Percentiles rank a stretch among this genome's conserved stretches.
phyloP scores from a whole-genome alignment of 2,329 filamentous ascomycete species.

The Diaporthe sp. region DNA sequence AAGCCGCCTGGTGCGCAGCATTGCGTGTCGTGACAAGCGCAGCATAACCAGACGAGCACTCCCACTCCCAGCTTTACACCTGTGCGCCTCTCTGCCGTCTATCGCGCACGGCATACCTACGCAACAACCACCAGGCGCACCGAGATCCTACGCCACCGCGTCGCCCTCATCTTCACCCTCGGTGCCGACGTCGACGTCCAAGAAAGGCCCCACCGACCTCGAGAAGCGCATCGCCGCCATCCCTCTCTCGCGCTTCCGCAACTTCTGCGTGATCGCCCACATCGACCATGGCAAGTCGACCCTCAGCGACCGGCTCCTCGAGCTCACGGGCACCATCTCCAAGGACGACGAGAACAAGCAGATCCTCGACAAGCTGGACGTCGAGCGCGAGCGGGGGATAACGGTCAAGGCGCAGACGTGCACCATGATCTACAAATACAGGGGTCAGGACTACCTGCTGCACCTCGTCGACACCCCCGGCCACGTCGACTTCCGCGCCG shows the following conservation, averaged over 20 bases:
- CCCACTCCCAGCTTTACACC: not conserved
- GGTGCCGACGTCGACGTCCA: not conserved
- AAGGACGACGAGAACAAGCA: slow-evolving; percentile 88
- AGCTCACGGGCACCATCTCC: slow-evolving; percentile 92
- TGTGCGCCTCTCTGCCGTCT: not conserved
- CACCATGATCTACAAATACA: slow-evolving; percentile 93
- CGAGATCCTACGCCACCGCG: slow-evolving; percentile 31
- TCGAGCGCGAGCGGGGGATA: slow-evolving; percentile 94
- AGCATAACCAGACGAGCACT: not conserved
- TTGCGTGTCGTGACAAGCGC: slow-evolving; percentile 30
- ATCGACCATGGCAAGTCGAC: slow-evolving; percentile 99
- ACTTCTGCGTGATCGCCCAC: slow-evolving; percentile 99
- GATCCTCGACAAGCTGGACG: slow-evolving; percentile 95
- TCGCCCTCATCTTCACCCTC: not conserved
- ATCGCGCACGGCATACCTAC: not conserved
- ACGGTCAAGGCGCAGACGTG: slow-evolving; percentile 99
- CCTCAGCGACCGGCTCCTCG: slow-evolving; percentile 89
- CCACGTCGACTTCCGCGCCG: slow-evolving; percentile 96
- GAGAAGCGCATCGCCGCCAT: slow-evolving; percentile 76
- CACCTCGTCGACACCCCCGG: slow-evolving; percentile 97
- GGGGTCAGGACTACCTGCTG: slow-evolving; percentile 88
- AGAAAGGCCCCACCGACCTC: slow-evolving; percentile 50
- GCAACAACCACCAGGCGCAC: not conserved
- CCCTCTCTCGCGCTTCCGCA: slow-evolving; percentile 83
- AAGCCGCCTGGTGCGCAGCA: slow-evolving; percentile 32